A percentile compares a stretch with the other conserved stretches of the same genome.
Conservation (phyloP, 257 asterid genomes). For the Penstemon barbatus region DNA sequence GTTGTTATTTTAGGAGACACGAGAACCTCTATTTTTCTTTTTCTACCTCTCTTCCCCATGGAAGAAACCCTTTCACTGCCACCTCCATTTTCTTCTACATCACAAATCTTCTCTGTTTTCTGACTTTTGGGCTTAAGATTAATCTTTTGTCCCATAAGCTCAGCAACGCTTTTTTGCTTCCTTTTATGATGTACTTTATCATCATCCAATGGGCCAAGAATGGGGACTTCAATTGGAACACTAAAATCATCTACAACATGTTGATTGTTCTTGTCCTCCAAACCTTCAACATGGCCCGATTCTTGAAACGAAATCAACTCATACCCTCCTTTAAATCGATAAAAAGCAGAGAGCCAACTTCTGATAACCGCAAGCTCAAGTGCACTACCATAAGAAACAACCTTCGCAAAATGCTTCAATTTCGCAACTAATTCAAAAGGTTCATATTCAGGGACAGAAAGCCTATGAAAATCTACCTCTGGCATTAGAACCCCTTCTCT, state of each 20-base stretch:
- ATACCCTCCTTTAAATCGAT: constrained; percentile 40
- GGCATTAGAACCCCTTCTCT: constrained; percentile 55
- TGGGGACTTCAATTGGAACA: constrained; percentile 43
- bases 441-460: constrained; percentile 40
- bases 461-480: constrained; percentile 41
- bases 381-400: constrained; percentile 29
- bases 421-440: constrained; percentile 43
- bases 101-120: constrained; percentile 28
- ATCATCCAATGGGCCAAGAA: constrained; percentile 44
- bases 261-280: constrained; percentile 46
- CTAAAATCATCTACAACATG: constrained; percentile 28
- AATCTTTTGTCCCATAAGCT: constrained; percentile 42
- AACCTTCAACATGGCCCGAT: constrained; percentile 57
- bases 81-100: constrained; percentile 30
- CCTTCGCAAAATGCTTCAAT: constrained; percentile 32
- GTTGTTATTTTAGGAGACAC: constrained; percentile 22
- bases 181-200: constrained; percentile 39
- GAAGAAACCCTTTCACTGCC: constrained; percentile 24
- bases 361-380: constrained; percentile 55
- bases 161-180: constrained; percentile 78
- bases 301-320: constrained; percentile 37
- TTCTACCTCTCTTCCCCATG: constrained; percentile 28
- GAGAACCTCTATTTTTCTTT: constrained; percentile 24
- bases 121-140: constrained; percentile 21
- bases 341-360: constrained; percentile 65